These are phyloP conservation scores for Pistacia atlantica DNA, from an alignment of 345 rosid genomes.

Conservation along the genomic window DNA sequence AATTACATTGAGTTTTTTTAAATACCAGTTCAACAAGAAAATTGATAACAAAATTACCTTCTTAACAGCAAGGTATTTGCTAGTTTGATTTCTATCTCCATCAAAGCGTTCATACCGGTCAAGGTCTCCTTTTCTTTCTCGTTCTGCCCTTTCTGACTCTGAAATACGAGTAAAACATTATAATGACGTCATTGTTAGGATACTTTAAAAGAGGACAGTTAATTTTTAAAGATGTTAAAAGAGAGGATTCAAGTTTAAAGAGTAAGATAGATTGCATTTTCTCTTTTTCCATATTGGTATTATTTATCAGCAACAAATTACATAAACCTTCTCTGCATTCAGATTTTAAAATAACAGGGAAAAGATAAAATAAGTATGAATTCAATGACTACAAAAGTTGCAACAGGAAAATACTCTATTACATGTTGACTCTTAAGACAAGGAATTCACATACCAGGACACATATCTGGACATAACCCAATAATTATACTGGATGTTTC, in stretches of 20 bases:
- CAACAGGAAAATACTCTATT: conserved; percentile 16
- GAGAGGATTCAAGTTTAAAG: conserved; percentile 1
- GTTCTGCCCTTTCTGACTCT: conserved; percentile 89
- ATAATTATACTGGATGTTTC: conserved; percentile 58
- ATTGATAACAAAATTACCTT: conserved; percentile 45
- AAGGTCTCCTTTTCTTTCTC: conserved; percentile 98
- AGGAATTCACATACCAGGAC: conserved; percentile 66
- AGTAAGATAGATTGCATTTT: background rate
- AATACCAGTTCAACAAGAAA: background rate
- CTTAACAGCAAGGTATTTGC: conserved; percentile 81
- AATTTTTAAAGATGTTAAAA: background rate
- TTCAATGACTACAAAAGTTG: conserved; percentile 13
- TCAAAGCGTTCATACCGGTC: conserved; percentile 91
- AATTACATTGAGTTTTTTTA: conserved; percentile 6
- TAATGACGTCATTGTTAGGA: conserved; percentile 7
- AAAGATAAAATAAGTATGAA: background rate
- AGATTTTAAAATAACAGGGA: background rate
- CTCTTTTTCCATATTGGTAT: conserved; percentile 1
- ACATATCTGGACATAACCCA: conserved; percentile 90
- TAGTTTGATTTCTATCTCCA: conserved; percentile 95
- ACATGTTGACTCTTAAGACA: conserved; percentile 20
- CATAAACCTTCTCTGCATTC: conserved; percentile 7
- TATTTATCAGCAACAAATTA: conserved; percentile 15
- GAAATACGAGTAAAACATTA: conserved; percentile 30
- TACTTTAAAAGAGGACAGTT: conserved; percentile 9